Percentiles rank a stretch among this genome's conserved stretches.
Evolutionary conservation across 176 grass and related monocot genomes (phyloP).

Genomic region (Sorghum bicolor): DNA sequence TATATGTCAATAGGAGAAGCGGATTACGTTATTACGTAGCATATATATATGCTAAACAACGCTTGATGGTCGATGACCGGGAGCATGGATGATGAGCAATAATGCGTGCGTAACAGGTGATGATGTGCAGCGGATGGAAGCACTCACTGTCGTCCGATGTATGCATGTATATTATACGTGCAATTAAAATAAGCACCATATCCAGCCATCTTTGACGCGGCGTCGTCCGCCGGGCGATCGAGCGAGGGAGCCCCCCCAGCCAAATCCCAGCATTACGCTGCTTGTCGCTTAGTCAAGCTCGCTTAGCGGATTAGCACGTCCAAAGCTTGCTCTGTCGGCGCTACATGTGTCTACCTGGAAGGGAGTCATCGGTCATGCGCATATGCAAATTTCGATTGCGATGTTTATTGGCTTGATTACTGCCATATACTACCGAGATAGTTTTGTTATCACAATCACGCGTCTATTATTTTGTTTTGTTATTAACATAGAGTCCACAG

Average conservation of each 20-base stretch:
- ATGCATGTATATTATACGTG: too few relatives aligned
- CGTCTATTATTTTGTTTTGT: too few relatives aligned
- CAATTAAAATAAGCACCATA: too few relatives aligned
- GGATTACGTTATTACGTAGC: too few relatives aligned
- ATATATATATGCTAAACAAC: too few relatives aligned
- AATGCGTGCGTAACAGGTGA: neutral
- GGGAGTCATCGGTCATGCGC: neutral
- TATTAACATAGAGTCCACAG: too few relatives aligned
- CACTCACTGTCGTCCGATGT: neutral
- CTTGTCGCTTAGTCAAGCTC: neutral
- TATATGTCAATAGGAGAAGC: too few relatives aligned
- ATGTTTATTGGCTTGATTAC: neutral
- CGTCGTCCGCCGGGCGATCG: neutral
- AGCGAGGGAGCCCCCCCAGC: neutral
- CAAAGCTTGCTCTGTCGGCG: neutral
- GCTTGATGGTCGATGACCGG: too few relatives aligned
- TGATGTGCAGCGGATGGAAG: neutral
- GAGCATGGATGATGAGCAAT: neutral
- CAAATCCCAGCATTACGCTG: neutral
- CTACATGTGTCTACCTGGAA: neutral
- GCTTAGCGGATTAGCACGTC: neutral
- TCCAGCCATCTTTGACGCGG: neutral
- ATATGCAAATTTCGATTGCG: neutral
- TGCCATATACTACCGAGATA: too few relatives aligned
- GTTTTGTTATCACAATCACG: too few relatives aligned